A percentile compares a stretch with the other conserved stretches of the same genome.
phyloP scores from a whole-genome alignment of 495 filamentous ascomycete species.

The Lichenothelia convexa region DNA sequence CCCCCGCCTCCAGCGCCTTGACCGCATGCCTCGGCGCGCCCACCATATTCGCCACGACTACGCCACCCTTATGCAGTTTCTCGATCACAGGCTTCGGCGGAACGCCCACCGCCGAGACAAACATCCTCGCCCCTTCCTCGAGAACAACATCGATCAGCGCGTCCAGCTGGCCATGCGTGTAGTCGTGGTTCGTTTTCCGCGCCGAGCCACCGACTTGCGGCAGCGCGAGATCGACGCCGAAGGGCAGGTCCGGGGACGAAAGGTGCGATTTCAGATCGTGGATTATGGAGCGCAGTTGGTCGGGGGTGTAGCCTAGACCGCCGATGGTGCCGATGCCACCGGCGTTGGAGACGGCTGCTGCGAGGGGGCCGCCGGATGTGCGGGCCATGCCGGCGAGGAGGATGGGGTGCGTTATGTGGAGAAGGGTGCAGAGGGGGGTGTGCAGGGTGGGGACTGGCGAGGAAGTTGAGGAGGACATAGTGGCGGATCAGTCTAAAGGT shows the following conservation, averaged over 20 bases:
- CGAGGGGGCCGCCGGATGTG: slow-evolving; percentile 55
- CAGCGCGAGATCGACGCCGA: slow-evolving; percentile 75
- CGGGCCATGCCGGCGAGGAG: slow-evolving; percentile 79
- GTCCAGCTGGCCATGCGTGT: slow-evolving; percentile 67
- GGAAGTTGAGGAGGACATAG: too few species aligned
- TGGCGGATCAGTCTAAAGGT: too few species aligned
- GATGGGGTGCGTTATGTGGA: slow-evolving; percentile 65
- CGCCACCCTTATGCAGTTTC: slow-evolving; percentile 50
- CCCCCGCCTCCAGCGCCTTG: slow-evolving; percentile 63
- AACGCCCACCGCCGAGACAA: slow-evolving; percentile 69
- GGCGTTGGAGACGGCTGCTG: slow-evolving; percentile 74
- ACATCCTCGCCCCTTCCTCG: slow-evolving; percentile 55
- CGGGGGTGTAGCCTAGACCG: slow-evolving; percentile 34
- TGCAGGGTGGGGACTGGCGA: slow-evolving; percentile 39
- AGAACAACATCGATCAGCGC: slow-evolving; percentile 69
- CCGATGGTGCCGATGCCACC: slow-evolving; percentile 75
- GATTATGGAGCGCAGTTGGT: slow-evolving; percentile 61
- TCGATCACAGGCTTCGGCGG: slow-evolving; percentile 52
- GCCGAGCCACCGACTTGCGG: slow-evolving; percentile 66
- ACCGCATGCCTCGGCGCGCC: slow-evolving; percentile 71
- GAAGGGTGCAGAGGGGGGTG: slow-evolving; percentile 57
- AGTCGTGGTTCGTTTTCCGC: slow-evolving; percentile 79
- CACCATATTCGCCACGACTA: slow-evolving; percentile 92
- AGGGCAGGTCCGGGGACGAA: slow-evolving; percentile 42
- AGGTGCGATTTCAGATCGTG: slow-evolving; percentile 62